Evolutionary conservation across 2,329 filamentous ascomycete genomes (phyloP).

Genomic region (Fusarium xyrophilum): DNA sequence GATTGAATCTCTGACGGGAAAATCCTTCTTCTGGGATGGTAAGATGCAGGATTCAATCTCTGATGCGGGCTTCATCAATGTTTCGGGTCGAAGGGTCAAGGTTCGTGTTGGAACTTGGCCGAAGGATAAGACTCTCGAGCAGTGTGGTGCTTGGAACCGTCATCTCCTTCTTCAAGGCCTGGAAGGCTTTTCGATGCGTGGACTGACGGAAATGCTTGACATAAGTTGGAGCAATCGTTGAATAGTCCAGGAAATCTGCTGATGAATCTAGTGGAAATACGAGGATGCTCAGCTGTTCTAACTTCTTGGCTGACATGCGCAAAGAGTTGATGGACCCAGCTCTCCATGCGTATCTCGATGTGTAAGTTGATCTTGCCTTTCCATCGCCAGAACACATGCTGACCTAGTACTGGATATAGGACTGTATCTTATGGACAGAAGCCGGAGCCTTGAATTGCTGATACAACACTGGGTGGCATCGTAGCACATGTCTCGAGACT

Average conservation of each 20-base stretch:
- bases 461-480: too few relatives aligned
- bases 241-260: not conserved
- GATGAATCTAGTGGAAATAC: constrained; percentile 6
- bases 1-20: constrained; percentile 14
- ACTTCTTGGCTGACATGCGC: constrained; percentile 17
- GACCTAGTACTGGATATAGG: accelerated
- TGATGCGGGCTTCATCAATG: constrained; percentile 32
- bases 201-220: constrained; percentile 27
- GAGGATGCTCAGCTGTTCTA: constrained; percentile 32
- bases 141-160: constrained; percentile 39
- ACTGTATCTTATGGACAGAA: not conserved
- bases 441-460: not conserved
- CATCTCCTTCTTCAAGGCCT: constrained; percentile 36
- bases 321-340: constrained; percentile 24
- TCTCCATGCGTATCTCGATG: constrained; percentile 22
- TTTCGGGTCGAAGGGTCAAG: constrained; percentile 31
- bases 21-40: constrained; percentile 21
- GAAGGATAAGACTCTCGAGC: constrained; percentile 40
- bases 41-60: constrained; percentile 16
- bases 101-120: constrained; percentile 42
- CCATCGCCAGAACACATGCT: accelerated
- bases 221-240: constrained; percentile 6
- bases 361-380: not conserved
- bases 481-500: too few relatives aligned
- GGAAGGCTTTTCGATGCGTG: constrained; percentile 38